Evolutionary conservation across 129 eudicot genomes (phyloP), one percentile per base, ranked within the genome.

Genomic region (Flaveria trinervia): DNA sequence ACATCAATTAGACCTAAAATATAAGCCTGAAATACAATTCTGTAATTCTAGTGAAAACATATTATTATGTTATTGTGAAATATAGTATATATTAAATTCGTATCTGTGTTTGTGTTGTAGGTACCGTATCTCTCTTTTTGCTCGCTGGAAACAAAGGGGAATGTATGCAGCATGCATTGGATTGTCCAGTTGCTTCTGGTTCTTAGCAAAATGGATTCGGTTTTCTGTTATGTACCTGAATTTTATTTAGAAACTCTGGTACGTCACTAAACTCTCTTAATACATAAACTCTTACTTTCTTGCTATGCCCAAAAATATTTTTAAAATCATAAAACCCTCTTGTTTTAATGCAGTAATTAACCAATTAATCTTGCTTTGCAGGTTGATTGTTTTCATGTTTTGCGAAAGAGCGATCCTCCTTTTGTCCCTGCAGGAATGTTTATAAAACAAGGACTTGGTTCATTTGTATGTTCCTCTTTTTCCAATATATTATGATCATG

Each of bases 101-200:
- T 22, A 55, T 20, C 26, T 73, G 9, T 80, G 36, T 30, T 30
- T 55, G 56, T 79, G 22, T 78, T 65, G 73, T 80, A 91, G 97
- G 99, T 91, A 89, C 68, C 97, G 97, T 6, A 73, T 94, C 56
- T 84, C 96, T 75, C 89, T 94, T 65, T 85, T 92, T 73, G 82
- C 96, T 71, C 88, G 93, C 68, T 94, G 99, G 97, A 94, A 94
- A 78, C 99, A 94, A 80, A 84, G 97, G 82, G 99, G 99, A 70
- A 91, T 91, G 94, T 94, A 91, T 87, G 96, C 97, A 71, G 67
- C 97, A 60, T 91, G 99, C 88, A 91, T 89, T 87, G 97, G 93
- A 78, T 85, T 73, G 93, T 84, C 50, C 99, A 94, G 80, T 80
- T 94, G 83, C 97, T 94, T 86, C 88, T 94, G 65, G 89, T 89